A percentile compares a stretch with the other conserved stretches of the same genome.
Conservation (phyloP, 257 asterid genomes). For the Penstemon newberryi region DNA sequence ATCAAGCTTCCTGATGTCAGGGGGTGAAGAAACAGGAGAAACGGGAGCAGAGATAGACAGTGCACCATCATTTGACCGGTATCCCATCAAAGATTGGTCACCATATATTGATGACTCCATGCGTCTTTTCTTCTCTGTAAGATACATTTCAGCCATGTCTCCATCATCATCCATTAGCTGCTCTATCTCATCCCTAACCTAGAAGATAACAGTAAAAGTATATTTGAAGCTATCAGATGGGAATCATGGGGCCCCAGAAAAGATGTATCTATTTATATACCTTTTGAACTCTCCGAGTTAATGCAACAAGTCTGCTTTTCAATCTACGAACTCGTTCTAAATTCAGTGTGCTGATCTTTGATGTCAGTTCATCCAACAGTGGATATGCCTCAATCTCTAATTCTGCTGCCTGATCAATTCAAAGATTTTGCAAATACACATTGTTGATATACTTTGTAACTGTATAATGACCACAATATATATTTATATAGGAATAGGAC, state of each 20-base stretch:
- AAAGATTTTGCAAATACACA: slow-evolving; percentile 20
- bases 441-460: slow-evolving; percentile 9
- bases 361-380: slow-evolving; percentile 87
- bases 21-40: slow-evolving; percentile 90
- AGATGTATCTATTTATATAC: slow-evolving; percentile 37
- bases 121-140: slow-evolving; percentile 80
- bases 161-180: slow-evolving; percentile 99
- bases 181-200: slow-evolving; percentile 98
- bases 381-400: slow-evolving; percentile 97
- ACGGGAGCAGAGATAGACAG: slow-evolving; percentile 81
- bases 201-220: slow-evolving; percentile 33
- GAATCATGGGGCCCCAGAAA: slow-evolving; percentile 20
- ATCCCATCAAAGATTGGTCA: slow-evolving; percentile 76
- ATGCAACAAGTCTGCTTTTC: slow-evolving; percentile 92
- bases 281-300: slow-evolving; percentile 96
- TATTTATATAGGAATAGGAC: slow-evolving; percentile 1
- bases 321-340: slow-evolving; percentile 90
- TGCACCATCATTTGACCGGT: slow-evolving; percentile 65
- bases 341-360: slow-evolving; percentile 89
- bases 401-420: slow-evolving; percentile 75
- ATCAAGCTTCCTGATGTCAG: slow-evolving; percentile 80
- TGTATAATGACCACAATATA: slow-evolving; percentile 6
- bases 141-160: slow-evolving; percentile 99
- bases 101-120: slow-evolving; percentile 76
- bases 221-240: slow-evolving; percentile 27